Percentiles rank a stretch among this genome's conserved stretches.
Conservation (phyloP, 352 stramenopile genomes). For the Thraustotheca clavata region DNA sequence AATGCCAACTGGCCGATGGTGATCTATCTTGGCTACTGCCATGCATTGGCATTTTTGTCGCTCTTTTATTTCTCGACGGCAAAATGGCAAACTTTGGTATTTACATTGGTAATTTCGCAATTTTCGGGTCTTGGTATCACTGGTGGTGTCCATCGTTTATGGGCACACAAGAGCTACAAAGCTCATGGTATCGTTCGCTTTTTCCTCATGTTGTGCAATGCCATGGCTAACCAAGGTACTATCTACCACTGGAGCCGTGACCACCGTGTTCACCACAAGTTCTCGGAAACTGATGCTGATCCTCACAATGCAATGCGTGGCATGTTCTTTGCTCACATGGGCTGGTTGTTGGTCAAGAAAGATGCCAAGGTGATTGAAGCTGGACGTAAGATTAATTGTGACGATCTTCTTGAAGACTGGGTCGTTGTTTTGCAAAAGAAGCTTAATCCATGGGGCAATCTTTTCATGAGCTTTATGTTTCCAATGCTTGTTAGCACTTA, state of each 20-base stretch:
- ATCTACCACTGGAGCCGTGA: slow-evolving; percentile 98
- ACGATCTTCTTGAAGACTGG: slow-evolving; percentile 94
- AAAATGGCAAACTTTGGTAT: slow-evolving; percentile 84
- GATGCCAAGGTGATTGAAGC: slow-evolving; percentile 86
- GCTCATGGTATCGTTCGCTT: slow-evolving; percentile 86
- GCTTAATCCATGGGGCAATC: slow-evolving; percentile 94
- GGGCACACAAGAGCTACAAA: slow-evolving; percentile 95
- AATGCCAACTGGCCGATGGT: slow-evolving; percentile 98
- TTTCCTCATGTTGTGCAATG: slow-evolving; percentile 97
- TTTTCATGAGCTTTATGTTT: slow-evolving; percentile 98
- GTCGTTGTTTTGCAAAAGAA: slow-evolving; percentile 95
- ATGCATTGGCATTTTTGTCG: slow-evolving; percentile 85
- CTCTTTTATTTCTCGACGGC: slow-evolving; percentile 67
- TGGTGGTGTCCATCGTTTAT: slow-evolving; percentile 96
- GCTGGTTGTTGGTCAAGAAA: slow-evolving; percentile 98
- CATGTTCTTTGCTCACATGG: slow-evolving; percentile 99
- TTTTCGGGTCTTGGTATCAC: slow-evolving; percentile 96
- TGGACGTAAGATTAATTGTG: slow-evolving; percentile 93
- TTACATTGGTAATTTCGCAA: slow-evolving; percentile 90
- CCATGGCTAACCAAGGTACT: slow-evolving; percentile 96
- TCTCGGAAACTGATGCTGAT: slow-evolving; percentile 92
- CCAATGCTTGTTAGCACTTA: slow-evolving; percentile 86
- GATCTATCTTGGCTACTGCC: slow-evolving; percentile 95
- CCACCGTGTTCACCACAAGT: slow-evolving; percentile 99
- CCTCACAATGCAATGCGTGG: slow-evolving; percentile 95